These are phyloP conservation scores for Saccharomyces hybrid DNA, from an alignment of 1,139 yeast genomes.

Conservation along the genomic window DNA sequence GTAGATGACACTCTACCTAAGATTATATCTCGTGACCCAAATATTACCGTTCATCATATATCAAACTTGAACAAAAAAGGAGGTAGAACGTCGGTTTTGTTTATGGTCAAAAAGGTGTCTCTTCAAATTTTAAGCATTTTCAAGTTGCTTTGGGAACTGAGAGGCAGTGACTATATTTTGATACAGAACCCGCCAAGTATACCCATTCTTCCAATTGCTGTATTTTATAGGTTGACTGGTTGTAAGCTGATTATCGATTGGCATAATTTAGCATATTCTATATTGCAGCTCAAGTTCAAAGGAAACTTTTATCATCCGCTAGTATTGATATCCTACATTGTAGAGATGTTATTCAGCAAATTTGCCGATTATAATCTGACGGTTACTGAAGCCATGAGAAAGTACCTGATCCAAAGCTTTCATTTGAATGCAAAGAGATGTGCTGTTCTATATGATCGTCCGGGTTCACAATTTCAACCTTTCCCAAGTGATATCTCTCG, in stretches of 20 bases:
- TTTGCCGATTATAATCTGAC: constrained; percentile 66
- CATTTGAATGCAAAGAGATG: constrained; percentile 35
- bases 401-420: constrained; percentile 50
- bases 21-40: constrained; percentile 43
- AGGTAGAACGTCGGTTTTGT: constrained; percentile 32
- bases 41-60: constrained; percentile 45
- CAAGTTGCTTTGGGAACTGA: constrained; percentile 42
- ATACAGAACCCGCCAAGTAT: constrained; percentile 92
- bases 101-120: constrained; percentile 53
- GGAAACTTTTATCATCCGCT: constrained; percentile 46
- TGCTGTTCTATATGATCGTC: constrained; percentile 61
- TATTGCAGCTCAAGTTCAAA: constrained; percentile 58
- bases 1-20: constrained; percentile 50
- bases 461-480: constrained; percentile 62
- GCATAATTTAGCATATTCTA: constrained; percentile 91
- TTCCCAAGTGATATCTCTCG: constrained; percentile 28
- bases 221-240: constrained; percentile 52
- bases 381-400: constrained; percentile 71
- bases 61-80: constrained; percentile 8
- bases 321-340: constrained; percentile 49
- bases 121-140: constrained; percentile 46
- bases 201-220: constrained; percentile 64
- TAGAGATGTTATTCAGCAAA: constrained; percentile 54
- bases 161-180: constrained; percentile 62
- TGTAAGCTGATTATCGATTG: constrained; percentile 76